A percentile compares a stretch with the other conserved stretches of the same genome.
Evolutionary conservation across 1,284 basidiomycete species (phyloP).

Genomic region (Fomitiporia mediterranea): DNA sequence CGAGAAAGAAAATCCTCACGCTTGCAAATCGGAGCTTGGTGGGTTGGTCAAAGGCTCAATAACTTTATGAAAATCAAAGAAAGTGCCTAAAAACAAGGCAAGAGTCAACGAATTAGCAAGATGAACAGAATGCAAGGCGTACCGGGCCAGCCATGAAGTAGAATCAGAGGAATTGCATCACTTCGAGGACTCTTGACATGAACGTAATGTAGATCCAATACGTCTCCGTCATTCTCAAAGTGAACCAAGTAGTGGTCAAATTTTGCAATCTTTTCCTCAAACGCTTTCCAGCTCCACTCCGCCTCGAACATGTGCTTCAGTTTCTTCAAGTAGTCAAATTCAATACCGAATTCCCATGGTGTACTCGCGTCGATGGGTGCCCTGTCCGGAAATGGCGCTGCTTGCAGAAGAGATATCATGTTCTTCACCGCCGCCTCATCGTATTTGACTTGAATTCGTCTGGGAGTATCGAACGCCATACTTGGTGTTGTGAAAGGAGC

Average conservation of each 20-base stretch:
- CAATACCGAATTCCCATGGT: conserved; percentile 21
- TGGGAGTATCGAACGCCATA: conserved; percentile 7
- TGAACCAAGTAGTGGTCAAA: conserved; percentile 22
- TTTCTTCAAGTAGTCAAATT: conserved; percentile 18
- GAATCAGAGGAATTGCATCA: conserved; percentile 25
- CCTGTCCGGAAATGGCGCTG: conserved; percentile 10
- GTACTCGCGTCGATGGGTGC: conserved; percentile 15
- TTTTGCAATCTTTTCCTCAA: conserved; percentile 15
- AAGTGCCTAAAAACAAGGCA: neutral
- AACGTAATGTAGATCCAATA: conserved; percentile 23
- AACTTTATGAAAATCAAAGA: conserved; percentile 25
- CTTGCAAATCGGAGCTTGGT: conserved; percentile 18
- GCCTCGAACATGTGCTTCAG: conserved; percentile 19
- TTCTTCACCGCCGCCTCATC: neutral
- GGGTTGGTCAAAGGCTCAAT: conserved; percentile 23
- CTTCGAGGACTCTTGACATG: conserved; percentile 22
- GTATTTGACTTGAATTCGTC: neutral
- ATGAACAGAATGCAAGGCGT: neutral
- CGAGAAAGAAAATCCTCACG: conserved; percentile 17
- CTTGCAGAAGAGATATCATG: conserved; percentile 15
- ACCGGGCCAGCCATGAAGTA: conserved; percentile 27
- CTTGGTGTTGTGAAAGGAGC: too few relatives aligned
- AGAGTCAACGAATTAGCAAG: neutral
- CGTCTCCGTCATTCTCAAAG: conserved; percentile 19
- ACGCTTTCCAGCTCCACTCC: conserved; percentile 17